Conservation (phyloP, 495 filamentous ascomycete genomes). For the Penicillium lagena region DNA sequence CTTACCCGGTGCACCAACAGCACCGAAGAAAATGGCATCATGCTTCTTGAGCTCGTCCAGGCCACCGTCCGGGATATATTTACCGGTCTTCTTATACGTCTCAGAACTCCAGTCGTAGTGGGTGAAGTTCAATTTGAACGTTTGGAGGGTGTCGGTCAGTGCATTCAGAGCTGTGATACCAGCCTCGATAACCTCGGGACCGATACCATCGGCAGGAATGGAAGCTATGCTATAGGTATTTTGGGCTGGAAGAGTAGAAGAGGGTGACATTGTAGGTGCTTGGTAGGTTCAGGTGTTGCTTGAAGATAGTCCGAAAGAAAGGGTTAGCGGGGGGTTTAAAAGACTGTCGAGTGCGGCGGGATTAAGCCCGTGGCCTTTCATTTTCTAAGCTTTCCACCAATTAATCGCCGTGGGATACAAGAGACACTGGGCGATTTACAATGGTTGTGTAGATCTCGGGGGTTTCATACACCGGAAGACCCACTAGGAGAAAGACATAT, state of each 20-base stretch:
- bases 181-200: conserved; percentile 46
- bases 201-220: conserved; percentile 51
- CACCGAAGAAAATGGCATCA: conserved; percentile 52
- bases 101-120: conserved; percentile 47
- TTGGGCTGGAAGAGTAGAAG: conserved; percentile 1
- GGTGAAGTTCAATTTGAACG: conserved; percentile 43
- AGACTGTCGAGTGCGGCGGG: not conserved
- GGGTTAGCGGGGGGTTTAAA: conserved; percentile 6
- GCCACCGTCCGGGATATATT: conserved; percentile 49
- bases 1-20: conserved; percentile 48
- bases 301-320: not conserved
- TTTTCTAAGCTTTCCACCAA: not conserved
- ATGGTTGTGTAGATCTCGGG: not conserved
- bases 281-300: not conserved
- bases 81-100: conserved; percentile 45
- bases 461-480: not conserved
- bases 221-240: conserved; percentile 41
- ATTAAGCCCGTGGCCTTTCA: conserved; percentile 1
- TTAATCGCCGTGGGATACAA: no score
- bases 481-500: conserved; percentile 12
- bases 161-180: conserved; percentile 40
- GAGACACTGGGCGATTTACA: no score
- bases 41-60: conserved; percentile 44
- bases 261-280: conserved; percentile 9
- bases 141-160: conserved; percentile 34